These are phyloP conservation scores for Aspergillus sp. DNA, from an alignment of 2,329 filamentous ascomycete genomes.

Conservation along the genomic window DNA sequence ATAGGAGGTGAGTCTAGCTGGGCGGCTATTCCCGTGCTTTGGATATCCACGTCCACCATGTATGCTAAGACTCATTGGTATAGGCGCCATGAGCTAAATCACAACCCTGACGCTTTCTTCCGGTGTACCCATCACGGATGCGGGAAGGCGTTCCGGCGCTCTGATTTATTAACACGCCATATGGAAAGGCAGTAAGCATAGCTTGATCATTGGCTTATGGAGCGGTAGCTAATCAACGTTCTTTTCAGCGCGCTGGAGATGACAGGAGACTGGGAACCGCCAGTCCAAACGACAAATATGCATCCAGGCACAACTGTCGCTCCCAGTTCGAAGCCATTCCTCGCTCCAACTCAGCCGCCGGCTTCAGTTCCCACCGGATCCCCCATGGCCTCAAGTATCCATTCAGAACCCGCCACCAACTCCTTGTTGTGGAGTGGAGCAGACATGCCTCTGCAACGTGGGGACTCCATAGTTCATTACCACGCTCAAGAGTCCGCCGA, in stretches of 20 bases:
- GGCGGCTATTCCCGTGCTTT: not conserved
- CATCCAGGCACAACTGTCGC: constrained; percentile 13
- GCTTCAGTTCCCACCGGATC: constrained; percentile 29
- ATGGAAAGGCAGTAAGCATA: constrained; percentile 41
- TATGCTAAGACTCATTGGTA: constrained; percentile 2
- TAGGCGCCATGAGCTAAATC: constrained; percentile 42
- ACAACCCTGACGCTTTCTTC: constrained; percentile 39
- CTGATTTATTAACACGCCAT: constrained; percentile 39
- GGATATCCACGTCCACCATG: not conserved
- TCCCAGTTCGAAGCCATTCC: constrained; percentile 13
- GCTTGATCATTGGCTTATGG: not conserved
- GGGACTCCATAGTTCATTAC: constrained; percentile 18
- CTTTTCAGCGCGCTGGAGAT: constrained; percentile 25
- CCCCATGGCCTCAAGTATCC: constrained; percentile 25
- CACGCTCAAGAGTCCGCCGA: constrained; percentile 30
- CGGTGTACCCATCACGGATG: constrained; percentile 36
- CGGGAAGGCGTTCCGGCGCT: constrained; percentile 40
- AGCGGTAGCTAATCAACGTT: constrained; percentile 5
- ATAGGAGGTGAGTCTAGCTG: constrained; percentile 26
- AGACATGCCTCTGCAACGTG: constrained; percentile 24
- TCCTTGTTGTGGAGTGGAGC: constrained; percentile 29
- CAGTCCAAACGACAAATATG: constrained; percentile 11
- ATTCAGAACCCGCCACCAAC: constrained; percentile 24
- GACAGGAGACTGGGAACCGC: constrained; percentile 19
- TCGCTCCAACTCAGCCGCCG: constrained; percentile 18